Conservation (phyloP, 306 rosid genomes). For the Luffa aegyptiaca region DNA sequence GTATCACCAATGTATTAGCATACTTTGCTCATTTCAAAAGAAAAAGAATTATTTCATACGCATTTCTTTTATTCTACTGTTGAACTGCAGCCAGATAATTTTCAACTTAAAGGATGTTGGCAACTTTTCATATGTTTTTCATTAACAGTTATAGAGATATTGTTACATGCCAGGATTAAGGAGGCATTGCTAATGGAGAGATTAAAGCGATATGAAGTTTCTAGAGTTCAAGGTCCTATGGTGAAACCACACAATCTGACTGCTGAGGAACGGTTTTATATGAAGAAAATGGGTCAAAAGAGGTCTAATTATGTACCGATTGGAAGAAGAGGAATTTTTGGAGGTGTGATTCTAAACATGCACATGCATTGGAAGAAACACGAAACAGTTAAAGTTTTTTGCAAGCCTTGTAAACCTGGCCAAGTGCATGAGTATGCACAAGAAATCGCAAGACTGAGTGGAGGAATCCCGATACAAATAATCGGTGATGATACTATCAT, state of each 20-base stretch:
- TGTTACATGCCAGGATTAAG: constrained; percentile 67
- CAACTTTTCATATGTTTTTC: not conserved
- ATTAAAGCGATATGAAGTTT: constrained; percentile 77
- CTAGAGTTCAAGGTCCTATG: constrained; percentile 65
- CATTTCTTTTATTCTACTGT: not conserved
- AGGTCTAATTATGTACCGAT: constrained; percentile 79
- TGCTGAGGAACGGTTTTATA: constrained; percentile 75
- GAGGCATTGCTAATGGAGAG: constrained; percentile 73
- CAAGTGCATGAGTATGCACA: constrained; percentile 72
- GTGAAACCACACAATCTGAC: constrained; percentile 58
- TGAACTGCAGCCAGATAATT: not conserved
- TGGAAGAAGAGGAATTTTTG: constrained; percentile 88
- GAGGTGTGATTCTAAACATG: constrained; percentile 94
- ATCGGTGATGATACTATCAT: constrained; percentile 69
- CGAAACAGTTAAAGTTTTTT: constrained; percentile 78
- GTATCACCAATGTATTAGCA: not conserved
- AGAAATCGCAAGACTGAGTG: constrained; percentile 82
- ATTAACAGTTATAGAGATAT: not conserved
- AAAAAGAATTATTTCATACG: not conserved
- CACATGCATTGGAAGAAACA: constrained; percentile 99
- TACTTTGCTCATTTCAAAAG: not conserved
- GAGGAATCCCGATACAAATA: constrained; percentile 81
- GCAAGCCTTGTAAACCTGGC: constrained; percentile 83
- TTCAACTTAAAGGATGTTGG: not conserved
- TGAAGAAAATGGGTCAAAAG: constrained; percentile 93